Base-by-base conservation (phyloP, 2,329 filamentous ascomycete species). In the Myriosclerotinia curreyana region DNA sequence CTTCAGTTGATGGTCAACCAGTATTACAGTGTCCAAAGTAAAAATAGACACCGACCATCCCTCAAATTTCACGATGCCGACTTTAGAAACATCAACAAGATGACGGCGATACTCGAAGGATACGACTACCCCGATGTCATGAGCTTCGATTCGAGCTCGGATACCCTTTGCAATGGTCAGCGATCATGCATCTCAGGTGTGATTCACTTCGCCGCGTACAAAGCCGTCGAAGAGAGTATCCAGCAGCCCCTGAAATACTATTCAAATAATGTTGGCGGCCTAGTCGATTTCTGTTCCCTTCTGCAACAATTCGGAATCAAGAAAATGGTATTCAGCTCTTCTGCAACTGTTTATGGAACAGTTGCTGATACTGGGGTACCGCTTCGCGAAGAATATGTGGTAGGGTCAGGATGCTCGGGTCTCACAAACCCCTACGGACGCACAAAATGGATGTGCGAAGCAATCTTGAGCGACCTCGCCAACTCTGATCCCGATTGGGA, bases 151-250 rank as follows among this genome's bases (percentile, higher is more conserved):
- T 48, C 64, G 20, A 63, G 66, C 20, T 51, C 64, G 1, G 46
- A 48, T 12, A 55, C 62, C 4, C 51, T 64, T 17, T 62, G 56
- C 36, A 55, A 52, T 42, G 53, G 51, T 42, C 62, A 64, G 15
- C 65, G 53, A 42, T 72, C 71, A 11, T 79, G 76, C 38, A 86
- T 88, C 66, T 76, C 77, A 0, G 86, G 85, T 0, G 85, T 89
- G n/a, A 87, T 89, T 64, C 86, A 89, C 71, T 89, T 89, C 68
- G 86, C 86, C 17, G 86, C 86, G 1, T 83, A 84, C 77, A 89
- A 89, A 54, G 67, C 72, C 4, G 72, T 73, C 8, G 69, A 66
- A 48, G 86, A 89, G 69, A 87, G 84, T 51, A 87, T 88, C 66
- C 74, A 76, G 34, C 76, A 79, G 65, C 86, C 86, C 0, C 74